Evolutionary conservation across 2,329 filamentous ascomycete species (phyloP).

Genomic region (Capronia americana): DNA sequence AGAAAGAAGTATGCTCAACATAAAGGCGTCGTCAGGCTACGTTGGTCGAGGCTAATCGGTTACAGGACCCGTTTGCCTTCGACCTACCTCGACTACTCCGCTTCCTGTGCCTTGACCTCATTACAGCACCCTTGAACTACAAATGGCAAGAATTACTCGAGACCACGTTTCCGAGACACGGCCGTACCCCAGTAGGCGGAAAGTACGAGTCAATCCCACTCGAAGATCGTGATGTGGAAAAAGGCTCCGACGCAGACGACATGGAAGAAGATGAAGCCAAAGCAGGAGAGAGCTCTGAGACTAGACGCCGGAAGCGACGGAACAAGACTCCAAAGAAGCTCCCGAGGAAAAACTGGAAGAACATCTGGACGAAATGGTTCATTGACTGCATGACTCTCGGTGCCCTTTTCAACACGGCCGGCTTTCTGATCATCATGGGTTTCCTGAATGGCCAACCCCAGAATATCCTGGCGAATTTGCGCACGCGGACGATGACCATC

Average conservation of each 20-base stretch:
- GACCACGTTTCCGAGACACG: slow-evolving; percentile 56
- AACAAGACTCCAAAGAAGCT: background rate
- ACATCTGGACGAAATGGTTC: slow-evolving; percentile 58
- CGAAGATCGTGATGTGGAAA: slow-evolving; percentile 30
- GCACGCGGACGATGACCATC: slow-evolving; percentile 40
- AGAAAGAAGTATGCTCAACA: slow-evolving; percentile 47
- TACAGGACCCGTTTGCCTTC: slow-evolving; percentile 52
- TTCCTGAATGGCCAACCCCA: slow-evolving; percentile 51
- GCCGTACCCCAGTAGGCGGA: background rate
- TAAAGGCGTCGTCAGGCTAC: background rate
- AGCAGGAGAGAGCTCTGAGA: background rate
- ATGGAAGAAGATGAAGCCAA: slow-evolving; percentile 14
- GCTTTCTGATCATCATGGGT: slow-evolving; percentile 62
- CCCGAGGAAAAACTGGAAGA: slow-evolving; percentile 41
- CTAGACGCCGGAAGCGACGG: slow-evolving; percentile 21
- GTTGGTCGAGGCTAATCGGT: background rate
- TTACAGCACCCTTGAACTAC: slow-evolving; percentile 64
- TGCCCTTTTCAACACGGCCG: slow-evolving; percentile 60
- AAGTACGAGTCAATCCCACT: slow-evolving; percentile 20
- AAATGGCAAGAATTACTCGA: slow-evolving; percentile 66
- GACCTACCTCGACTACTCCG: slow-evolving; percentile 59
- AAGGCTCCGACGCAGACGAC: slow-evolving; percentile 30
- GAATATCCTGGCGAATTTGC: slow-evolving; percentile 44
- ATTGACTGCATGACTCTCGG: slow-evolving; percentile 63
- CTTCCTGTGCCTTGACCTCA: slow-evolving; percentile 61